Evolutionary conservation across 1,284 basidiomycete species (phyloP).

Genomic region (Rhodotorula sp.): DNA sequence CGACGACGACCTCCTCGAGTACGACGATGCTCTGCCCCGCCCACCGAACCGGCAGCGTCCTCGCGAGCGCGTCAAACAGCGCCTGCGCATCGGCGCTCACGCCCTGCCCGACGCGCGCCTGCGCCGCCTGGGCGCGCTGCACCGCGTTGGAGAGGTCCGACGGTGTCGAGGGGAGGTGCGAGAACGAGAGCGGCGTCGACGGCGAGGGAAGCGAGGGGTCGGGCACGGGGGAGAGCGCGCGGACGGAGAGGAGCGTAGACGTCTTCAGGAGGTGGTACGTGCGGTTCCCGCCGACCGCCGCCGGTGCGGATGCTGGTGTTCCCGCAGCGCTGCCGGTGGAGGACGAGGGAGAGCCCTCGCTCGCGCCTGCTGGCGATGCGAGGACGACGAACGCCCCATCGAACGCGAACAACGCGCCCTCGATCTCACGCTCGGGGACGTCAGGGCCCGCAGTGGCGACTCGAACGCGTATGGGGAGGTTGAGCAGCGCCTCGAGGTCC

Average conservation of each 20-base stretch:
- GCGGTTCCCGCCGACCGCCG: not conserved
- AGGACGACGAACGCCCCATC: conserved; percentile 35
- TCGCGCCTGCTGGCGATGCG: not conserved
- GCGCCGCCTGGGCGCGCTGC: conserved; percentile 14
- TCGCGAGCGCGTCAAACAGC: conserved; percentile 33
- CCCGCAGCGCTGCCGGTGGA: not conserved
- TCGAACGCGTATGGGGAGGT: conserved; percentile 19
- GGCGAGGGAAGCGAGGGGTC: conserved; percentile 9
- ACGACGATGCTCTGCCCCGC: conserved; percentile 26
- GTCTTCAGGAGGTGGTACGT: conserved; percentile 29
- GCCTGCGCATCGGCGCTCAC: conserved; percentile 26
- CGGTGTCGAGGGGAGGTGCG: not conserved
- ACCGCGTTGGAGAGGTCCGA: conserved; percentile 17
- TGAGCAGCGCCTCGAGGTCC: conserved; percentile 25
- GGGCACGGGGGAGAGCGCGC: conserved; percentile 15
- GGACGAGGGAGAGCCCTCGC: not conserved
- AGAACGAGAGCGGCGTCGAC: not conserved
- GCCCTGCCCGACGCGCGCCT: conserved; percentile 17
- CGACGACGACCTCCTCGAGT: conserved; percentile 37
- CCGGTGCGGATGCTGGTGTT: not conserved
- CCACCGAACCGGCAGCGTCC: conserved; percentile 40
- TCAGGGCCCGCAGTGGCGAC: not conserved
- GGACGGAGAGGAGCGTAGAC: conserved; percentile 27
- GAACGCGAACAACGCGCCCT: conserved; percentile 32
- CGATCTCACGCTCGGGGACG: conserved; percentile 1